Evolutionary conservation across 2,329 filamentous ascomycete species (phyloP).

Genomic region (Hypoxylon sp.): DNA sequence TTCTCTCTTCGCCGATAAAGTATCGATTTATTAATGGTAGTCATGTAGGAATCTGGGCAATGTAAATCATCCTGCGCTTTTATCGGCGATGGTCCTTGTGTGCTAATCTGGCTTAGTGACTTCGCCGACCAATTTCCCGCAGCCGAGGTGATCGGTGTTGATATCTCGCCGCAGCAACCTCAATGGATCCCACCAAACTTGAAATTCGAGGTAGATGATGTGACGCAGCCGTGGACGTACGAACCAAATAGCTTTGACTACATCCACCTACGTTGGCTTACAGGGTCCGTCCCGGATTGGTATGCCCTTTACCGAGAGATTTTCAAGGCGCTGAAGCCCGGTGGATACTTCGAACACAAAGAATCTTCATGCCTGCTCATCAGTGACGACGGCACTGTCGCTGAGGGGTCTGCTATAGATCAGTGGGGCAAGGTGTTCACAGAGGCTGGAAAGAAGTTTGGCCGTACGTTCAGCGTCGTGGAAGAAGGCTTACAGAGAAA

Average conservation of each 20-base stretch:
- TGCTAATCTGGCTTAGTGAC: constrained; percentile 52
- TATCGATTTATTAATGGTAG: not conserved
- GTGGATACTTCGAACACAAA: constrained; percentile 58
- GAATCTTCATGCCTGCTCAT: constrained; percentile 49
- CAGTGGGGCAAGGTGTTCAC: constrained; percentile 57
- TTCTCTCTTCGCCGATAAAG: not conserved
- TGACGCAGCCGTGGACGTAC: constrained; percentile 62
- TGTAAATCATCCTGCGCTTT: constrained; percentile 44
- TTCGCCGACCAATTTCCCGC: constrained; percentile 58
- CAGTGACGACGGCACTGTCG: constrained; percentile 52
- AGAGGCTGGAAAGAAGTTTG: constrained; percentile 55
- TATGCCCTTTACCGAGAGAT: constrained; percentile 65
- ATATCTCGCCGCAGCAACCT: constrained; percentile 60
- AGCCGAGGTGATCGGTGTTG: constrained; percentile 53
- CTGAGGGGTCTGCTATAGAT: constrained; percentile 51
- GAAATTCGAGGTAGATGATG: constrained; percentile 54
- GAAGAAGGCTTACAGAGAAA: constrained; percentile 53
- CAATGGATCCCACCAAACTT: constrained; percentile 57
- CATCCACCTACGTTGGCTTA: constrained; percentile 71
- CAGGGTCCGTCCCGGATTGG: constrained; percentile 71
- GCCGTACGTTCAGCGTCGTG: constrained; percentile 53
- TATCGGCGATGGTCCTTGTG: not conserved
- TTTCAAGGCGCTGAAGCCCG: constrained; percentile 68
- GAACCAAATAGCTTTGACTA: constrained; percentile 69
- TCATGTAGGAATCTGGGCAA: constrained; percentile 52